phyloP scores from a whole-genome alignment of 768 basidiomycete species.

The Hygrocybe punicea region DNA sequence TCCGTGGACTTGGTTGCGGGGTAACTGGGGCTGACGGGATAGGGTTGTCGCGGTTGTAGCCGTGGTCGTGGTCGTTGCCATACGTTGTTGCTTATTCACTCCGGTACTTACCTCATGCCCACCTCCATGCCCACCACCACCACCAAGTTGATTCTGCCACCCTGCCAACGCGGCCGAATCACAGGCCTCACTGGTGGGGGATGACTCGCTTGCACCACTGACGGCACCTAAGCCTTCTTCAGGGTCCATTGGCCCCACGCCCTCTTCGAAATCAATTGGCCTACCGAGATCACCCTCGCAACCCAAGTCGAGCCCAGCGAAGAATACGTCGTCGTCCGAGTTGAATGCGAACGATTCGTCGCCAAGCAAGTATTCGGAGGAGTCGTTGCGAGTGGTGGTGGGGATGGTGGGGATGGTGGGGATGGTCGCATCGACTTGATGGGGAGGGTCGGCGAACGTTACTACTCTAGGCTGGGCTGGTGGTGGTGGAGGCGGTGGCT shows the following conservation, averaged over 20 bases:
- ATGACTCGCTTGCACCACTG: constrained; percentile 9
- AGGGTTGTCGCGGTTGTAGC: no score
- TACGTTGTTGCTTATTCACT: no score
- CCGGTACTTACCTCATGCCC: no score
- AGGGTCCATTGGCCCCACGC: constrained; percentile 23
- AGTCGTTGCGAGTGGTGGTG: constrained; percentile 6
- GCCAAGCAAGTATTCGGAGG: constrained; percentile 11
- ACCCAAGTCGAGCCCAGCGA: constrained; percentile 55
- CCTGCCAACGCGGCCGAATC: neutral
- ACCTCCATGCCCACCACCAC: no score
- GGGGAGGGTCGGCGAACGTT: no score
- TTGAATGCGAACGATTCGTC: constrained; percentile 49
- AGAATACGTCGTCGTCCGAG: constrained; percentile 66
- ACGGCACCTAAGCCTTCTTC: constrained; percentile 13
- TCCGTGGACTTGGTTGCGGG: no score
- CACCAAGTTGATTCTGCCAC: no score
- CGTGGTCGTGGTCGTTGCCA: no score
- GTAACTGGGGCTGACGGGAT: no score
- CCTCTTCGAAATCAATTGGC: constrained; percentile 46
- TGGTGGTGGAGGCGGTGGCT: neutral
- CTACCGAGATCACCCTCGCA: constrained; percentile 44
- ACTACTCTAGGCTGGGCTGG: no score
- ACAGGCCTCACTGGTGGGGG: neutral
- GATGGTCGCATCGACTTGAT: neutral
- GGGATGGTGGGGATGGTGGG: constrained; percentile 6